Base-by-base conservation (phyloP, 305 asterid species). In the Fraxinus platypoda region DNA sequence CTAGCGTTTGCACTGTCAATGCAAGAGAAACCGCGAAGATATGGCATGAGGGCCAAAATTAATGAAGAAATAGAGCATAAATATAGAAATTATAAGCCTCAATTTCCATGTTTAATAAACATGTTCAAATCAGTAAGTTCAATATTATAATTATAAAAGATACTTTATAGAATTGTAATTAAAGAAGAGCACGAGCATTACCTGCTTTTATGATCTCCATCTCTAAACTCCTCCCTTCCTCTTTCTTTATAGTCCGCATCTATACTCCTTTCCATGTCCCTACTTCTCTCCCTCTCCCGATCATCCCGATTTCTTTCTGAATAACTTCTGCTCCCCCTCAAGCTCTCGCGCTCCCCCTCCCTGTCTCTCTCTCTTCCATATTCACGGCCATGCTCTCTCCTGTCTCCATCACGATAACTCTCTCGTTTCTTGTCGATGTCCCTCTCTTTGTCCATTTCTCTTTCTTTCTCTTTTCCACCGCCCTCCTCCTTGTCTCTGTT, bases 201-300 rank as follows among this genome's bases (percentile, higher is more conserved):
- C 96, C 94, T 89, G 92, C 54, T 88, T 52, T 87, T 93, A 59
- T 83, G 90, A 82, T 84, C 88, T 78, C 84, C 87, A 8, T 86
- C 87, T 83, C 87, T 81, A 43, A 89, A 75, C 34, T 73, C 88
- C 81, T 84, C 90, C 64, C 81, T 83, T 52, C 82, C 90, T 73
- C 84, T 88, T 81, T 85, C 92, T 73, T 81, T 85, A 81, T 64
- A 74, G 73, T 87, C 94, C 80, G 78, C 86, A 37, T 88, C 92
- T 11, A 64, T 75, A 71, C 52, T 82, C 87, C 17, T 84, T 2
- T 82, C 90, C 80, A 72, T 54, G 33, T 88, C 89, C 77, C 76
- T 81, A 81, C 88, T 88, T 71, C 81, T 86, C 77, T 93, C 95
- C 73, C 90, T 85, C 77, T 66, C 88, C 54, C 81, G 77, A 74